phyloP scores from a whole-genome alignment of 768 basidiomycete genomes.

The Omphalotus guepiniiformis region DNA sequence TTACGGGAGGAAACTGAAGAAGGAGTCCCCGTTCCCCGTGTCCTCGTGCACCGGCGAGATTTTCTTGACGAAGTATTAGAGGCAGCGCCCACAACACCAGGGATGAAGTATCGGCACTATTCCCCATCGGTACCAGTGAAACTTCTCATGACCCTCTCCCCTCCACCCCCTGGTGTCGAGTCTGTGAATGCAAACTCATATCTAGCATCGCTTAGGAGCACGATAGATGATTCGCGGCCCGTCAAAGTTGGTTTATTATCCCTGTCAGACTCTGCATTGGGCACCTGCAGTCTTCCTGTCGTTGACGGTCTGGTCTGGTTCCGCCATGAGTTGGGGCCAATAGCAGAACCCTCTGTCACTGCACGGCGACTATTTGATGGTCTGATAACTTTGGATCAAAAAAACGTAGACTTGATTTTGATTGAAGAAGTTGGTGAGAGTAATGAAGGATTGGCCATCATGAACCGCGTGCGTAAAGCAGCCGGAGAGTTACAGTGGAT shows the following conservation, averaged over 20 bases:
- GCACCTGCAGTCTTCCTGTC: constrained; percentile 24
- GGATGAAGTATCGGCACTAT: constrained; percentile 99
- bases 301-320: constrained; percentile 47
- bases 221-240: constrained; percentile 9
- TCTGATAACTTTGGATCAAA: constrained; percentile 70
- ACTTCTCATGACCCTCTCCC: constrained; percentile 55
- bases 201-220: constrained; percentile 38
- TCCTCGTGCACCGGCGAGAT: constrained; percentile 79
- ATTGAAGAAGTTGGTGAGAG: constrained; percentile 81
- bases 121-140: constrained; percentile 86
- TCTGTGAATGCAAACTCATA: constrained; percentile 31
- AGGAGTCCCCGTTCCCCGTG: constrained; percentile 38
- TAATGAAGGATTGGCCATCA: constrained; percentile 85
- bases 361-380: constrained; percentile 88
- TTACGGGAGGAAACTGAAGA: constrained; percentile 39
- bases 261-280: constrained; percentile 52
- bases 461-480: constrained; percentile 92
- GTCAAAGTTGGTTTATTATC: constrained; percentile 68
- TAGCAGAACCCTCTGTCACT: constrained; percentile 56
- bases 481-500: constrained; percentile 55
- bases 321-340: constrained; percentile 46
- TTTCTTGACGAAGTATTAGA: constrained; percentile 68
- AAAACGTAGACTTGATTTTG: constrained; percentile 76
- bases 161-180: constrained; percentile 32
- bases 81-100: constrained; percentile 86